phyloP scores from a whole-genome alignment of 768 basidiomycete species.

The Gymnopilus junonius region DNA sequence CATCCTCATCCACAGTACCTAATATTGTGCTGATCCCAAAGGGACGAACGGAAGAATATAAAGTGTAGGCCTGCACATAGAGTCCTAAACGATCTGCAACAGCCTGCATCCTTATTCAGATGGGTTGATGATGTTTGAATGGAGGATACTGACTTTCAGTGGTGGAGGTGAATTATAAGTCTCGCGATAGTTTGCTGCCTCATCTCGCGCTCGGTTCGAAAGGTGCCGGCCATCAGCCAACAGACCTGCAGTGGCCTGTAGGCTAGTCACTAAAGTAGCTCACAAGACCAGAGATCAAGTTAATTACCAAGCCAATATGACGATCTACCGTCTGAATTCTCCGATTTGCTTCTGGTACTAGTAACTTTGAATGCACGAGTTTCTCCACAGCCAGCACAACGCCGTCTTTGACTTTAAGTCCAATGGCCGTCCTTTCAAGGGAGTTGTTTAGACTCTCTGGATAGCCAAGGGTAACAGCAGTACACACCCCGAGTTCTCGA shows the following conservation, averaged over 20 bases:
- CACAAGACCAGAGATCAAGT: background rate
- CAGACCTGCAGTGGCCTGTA: conserved; percentile 89
- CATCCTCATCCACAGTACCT: conserved; percentile 86
- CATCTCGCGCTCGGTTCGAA: conserved; percentile 82
- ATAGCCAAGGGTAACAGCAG: background rate
- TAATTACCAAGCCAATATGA: conserved; percentile 86
- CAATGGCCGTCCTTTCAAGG: conserved; percentile 84
- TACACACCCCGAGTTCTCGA: conserved; percentile 94
- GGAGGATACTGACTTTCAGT: conserved; percentile 63
- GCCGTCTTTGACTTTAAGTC: conserved; percentile 92
- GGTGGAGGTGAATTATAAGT: conserved; percentile 74
- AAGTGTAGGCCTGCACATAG: conserved; percentile 95
- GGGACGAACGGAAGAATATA: conserved; percentile 97
- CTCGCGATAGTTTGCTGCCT: conserved; percentile 76
- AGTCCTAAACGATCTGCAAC: conserved; percentile 77
- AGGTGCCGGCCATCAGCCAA: conserved; percentile 93
- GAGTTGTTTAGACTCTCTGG: conserved; percentile 5
- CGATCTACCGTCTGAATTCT: conserved; percentile 93
- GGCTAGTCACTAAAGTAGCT: conserved; percentile 6
- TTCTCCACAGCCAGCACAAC: conserved; percentile 98
- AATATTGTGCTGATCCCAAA: conserved; percentile 96
- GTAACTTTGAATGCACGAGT: conserved; percentile 92
- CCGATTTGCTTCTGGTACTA: conserved; percentile 91
- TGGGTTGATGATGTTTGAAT: background rate
- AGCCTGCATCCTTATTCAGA: conserved; percentile 25